Conservation (phyloP, 2,329 filamentous ascomycete species). For the Penicillium sp. region DNA sequence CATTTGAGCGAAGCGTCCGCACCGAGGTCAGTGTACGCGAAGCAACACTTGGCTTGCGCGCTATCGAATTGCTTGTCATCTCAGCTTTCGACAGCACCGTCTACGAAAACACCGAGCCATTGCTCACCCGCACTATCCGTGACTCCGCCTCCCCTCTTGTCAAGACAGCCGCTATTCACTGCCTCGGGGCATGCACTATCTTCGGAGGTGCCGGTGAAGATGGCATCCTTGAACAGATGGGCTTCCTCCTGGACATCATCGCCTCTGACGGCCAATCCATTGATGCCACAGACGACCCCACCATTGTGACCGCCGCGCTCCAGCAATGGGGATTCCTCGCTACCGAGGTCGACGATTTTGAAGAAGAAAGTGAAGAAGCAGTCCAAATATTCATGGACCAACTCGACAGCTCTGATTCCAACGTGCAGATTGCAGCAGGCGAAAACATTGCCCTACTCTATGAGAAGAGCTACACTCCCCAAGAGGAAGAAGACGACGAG, state of each 20-base stretch:
- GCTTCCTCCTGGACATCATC: conserved; percentile 72
- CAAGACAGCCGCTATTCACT: conserved; percentile 71
- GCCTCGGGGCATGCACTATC: conserved; percentile 68
- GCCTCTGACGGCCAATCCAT: conserved; percentile 74
- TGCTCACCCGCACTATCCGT: conserved; percentile 62
- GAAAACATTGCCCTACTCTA: conserved; percentile 80
- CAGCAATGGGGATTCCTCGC: conserved; percentile 78
- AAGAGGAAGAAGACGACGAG: conserved; percentile 59
- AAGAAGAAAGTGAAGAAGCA: conserved; percentile 66
- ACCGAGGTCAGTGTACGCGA: conserved; percentile 67
- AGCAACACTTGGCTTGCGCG: conserved; percentile 67
- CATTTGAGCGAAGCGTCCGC: conserved; percentile 69
- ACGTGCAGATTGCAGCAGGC: conserved; percentile 74
- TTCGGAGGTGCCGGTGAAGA: conserved; percentile 72
- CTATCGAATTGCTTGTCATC: conserved; percentile 67
- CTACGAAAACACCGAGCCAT: conserved; percentile 59
- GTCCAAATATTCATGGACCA: conserved; percentile 83
- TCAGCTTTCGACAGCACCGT: conserved; percentile 64
- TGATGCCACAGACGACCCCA: conserved; percentile 66
- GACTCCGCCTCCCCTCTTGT: conserved; percentile 63
- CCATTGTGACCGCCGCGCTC: conserved; percentile 70
- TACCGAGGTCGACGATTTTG: conserved; percentile 72
- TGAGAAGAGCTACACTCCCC: conserved; percentile 65
- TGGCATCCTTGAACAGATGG: conserved; percentile 68
- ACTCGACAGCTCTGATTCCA: conserved; percentile 69